Evolutionary conservation across 768 basidiomycete genomes (phyloP), one percentile per base, ranked within the genome.

Genomic region (Calocybe gangraenosa): DNA sequence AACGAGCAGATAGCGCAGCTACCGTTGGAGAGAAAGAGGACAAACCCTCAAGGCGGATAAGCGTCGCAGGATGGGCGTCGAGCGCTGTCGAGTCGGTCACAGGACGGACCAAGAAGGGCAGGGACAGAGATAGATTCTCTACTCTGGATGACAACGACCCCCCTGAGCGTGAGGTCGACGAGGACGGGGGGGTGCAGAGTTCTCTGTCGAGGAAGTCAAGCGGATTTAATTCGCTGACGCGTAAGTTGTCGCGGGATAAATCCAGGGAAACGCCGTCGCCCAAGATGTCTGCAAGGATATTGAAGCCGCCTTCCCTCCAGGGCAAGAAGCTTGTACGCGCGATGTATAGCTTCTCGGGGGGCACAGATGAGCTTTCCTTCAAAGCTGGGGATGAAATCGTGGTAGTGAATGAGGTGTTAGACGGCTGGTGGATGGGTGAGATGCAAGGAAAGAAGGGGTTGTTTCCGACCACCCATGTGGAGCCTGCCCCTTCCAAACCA

Each of bases 351-450:
- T 94, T 91, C 61, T 63, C 68, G 0, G 87, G 81, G 2, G 82
- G 82, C 2, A 66, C 78, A 1, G 92, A 93, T 53, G 92, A 95
- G 61, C 69, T 96, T 30, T 75, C 75, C 34, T 84, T 95, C 67
- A 74, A 68, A 46, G 67, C 73, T 3, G 92, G 91, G 0, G 83
- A 85, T 32, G 79, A 89, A 53, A 85, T 96, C 46, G 62, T 73
- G 11, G 82, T 93, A 21, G 54, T 89, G 21, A 82, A 81, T 25
- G 90, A 94, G 60, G 87, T 92, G 0, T 69, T 91, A 25, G 87
- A 89, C 50, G 91, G 81, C 48, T 94, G 92, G 92, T 94, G 90
- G 87, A 78, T 92, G 69, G 92, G 92, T 6, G 81, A 87, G 58
- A 60, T 80, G 25, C 66, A 75, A 44, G 89, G 87, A 1, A 71